Conservation (phyloP, 2,329 filamentous ascomycete species). For the Alternaria gaisen region DNA sequence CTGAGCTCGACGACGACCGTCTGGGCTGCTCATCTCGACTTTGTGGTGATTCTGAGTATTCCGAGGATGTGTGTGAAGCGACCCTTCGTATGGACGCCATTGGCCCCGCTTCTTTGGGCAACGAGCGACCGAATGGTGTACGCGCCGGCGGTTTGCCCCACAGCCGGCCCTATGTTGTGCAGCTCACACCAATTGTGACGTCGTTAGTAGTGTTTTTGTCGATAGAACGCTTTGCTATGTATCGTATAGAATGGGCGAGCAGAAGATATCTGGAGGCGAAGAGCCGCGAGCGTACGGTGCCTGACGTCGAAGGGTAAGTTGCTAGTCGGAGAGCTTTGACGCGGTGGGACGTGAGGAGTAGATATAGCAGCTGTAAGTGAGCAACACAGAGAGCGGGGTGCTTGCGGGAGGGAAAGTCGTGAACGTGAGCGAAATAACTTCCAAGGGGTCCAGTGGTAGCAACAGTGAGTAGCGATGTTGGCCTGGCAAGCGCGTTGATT, state of each 20-base stretch:
- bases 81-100: constrained; percentile 37
- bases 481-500: constrained; percentile 28
- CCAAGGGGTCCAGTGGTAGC: constrained; percentile 21
- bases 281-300: not conserved
- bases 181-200: constrained; percentile 3
- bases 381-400: constrained; percentile 8
- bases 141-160: constrained; percentile 5
- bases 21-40: constrained; percentile 33
- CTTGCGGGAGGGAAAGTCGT: not conserved
- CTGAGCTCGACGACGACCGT: constrained; percentile 28
- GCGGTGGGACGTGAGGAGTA: constrained; percentile 10
- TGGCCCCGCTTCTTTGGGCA: constrained; percentile 7
- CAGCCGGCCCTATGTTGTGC: constrained; percentile 10
- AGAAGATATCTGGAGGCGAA: not conserved
- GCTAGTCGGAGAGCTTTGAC: constrained; percentile 10
- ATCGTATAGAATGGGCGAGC: not conserved
- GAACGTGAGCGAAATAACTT: constrained; percentile 30
- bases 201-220: not conserved
- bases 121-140: constrained; percentile 11
- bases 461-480: constrained; percentile 21
- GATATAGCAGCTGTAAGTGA: constrained; percentile 5
- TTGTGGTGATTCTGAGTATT: constrained; percentile 18
- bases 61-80: constrained; percentile 27
- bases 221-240: not conserved
- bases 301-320: constrained; percentile 3